These are phyloP conservation scores for Kazachstania taianensis DNA, from an alignment of 805 yeast species.

Conservation along the genomic window DNA sequence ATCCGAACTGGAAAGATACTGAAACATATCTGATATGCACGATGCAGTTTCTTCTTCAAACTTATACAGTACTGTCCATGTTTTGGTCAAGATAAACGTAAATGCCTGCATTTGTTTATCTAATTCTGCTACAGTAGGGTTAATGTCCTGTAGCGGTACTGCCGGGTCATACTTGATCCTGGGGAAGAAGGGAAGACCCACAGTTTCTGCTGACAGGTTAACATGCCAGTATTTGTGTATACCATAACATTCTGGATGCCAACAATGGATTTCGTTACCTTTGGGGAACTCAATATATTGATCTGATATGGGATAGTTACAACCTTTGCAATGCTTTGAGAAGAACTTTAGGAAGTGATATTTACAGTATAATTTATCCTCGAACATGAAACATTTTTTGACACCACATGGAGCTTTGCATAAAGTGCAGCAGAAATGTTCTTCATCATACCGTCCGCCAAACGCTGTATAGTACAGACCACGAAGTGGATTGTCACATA, in stretches of 20 bases:
- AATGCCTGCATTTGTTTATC: slow-evolving; percentile 53
- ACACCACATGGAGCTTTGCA: slow-evolving; percentile 82
- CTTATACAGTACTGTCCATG: slow-evolving; percentile 81
- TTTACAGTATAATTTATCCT: slow-evolving; percentile 76
- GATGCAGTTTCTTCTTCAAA: slow-evolving; percentile 88
- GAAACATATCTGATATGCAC: slow-evolving; percentile 84
- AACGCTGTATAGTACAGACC: slow-evolving; percentile 92
- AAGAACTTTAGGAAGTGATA: slow-evolving; percentile 79
- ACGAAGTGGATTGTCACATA: slow-evolving; percentile 74
- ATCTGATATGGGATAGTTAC: slow-evolving; percentile 80
- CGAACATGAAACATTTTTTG: slow-evolving; percentile 86
- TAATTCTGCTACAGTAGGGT: slow-evolving; percentile 39
- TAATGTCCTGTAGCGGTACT: slow-evolving; percentile 22
- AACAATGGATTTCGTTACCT: slow-evolving; percentile 86
- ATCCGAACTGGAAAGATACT: slow-evolving; percentile 66
- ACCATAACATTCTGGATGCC: slow-evolving; percentile 99
- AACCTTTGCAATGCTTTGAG: slow-evolving; percentile 89
- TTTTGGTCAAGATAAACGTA: slow-evolving; percentile 46
- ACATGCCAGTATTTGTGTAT: slow-evolving; percentile 96
- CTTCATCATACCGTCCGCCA: slow-evolving; percentile 85
- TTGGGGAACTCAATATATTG: slow-evolving; percentile 88
- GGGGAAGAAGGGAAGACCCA: slow-evolving; percentile 35
- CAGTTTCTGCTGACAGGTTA: slow-evolving; percentile 50
- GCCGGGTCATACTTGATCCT: slow-evolving; percentile 16
- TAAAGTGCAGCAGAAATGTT: slow-evolving; percentile 85